Base-by-base conservation (phyloP, 2,329 filamentous ascomycete species). In the Stenocarpella maydis region DNA sequence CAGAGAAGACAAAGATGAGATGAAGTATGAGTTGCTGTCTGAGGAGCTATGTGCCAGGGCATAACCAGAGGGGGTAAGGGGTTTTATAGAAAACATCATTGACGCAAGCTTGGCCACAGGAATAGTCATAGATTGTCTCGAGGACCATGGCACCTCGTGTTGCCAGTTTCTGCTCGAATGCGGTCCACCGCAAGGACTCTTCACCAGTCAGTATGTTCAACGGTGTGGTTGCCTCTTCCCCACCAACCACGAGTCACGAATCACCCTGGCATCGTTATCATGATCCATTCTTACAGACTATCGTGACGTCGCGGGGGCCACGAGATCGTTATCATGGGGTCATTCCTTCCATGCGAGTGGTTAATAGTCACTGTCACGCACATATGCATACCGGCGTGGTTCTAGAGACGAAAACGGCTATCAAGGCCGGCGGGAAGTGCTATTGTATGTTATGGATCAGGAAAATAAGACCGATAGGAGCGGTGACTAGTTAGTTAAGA, bases 191-290 rank as follows among this genome's bases (percentile, higher is more conserved):
- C 19, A 37, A 21, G 2, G 58, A 47, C 19, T 47, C 43, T n/a
- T 49, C 2, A 2, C 58, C 58, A 28, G n/a, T 34, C 15, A 21
- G n/a, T 28, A 17, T 37, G 12, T 28, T 47, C 28, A n/a, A 0
- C 17, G 39, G 31, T 19, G 43, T 37, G 58, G 19, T 49, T 34
- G 8, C 34, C 41, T 10, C 2, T 4, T 49, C 41, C 15, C 58
- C 41, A 37, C 58, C 41, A 63, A 47, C 58, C 58, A 63, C 43
- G 58, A 63, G 58, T 63, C 58, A 31, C 41, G 58, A 14, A 45
- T 47, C 12, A 3, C 9, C 26, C 43, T 63, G 34, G 58, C 58
- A 17, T 1, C 28, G n/a, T 37, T 37, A 49, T 63, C 28, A 28
- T 49, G 17, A 9, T 19, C 14, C 17, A 0, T 31, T 31, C 55